Conservation (phyloP, 78 protist genomes). For the Dictyostelium discoideum region dicty_2.7 NC_007089.4:3994501-3995000, state of each 20-base stretch:
- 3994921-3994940: conserved; percentile 55
- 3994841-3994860: conserved; percentile 73
- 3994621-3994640: conserved; percentile 63
- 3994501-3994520: neutral
- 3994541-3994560: neutral
- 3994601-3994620: conserved; percentile 9
- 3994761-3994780: conserved; percentile 28
- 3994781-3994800: conserved; percentile 34
- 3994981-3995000: conserved; percentile 68
- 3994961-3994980: conserved; percentile 35
- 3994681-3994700: conserved; percentile 44
- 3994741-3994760: conserved; percentile 42
- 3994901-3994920: conserved; percentile 46
- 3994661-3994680: conserved; percentile 15
- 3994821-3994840: conserved; percentile 60
- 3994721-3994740: conserved; percentile 32
- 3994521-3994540: neutral
- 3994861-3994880: conserved; percentile 39
- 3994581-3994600: conserved; percentile 24
- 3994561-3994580: neutral
- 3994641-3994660: conserved; percentile 27
- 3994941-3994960: conserved; percentile 49
- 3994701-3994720: conserved; percentile 49
- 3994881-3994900: conserved; percentile 31
- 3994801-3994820: conserved; percentile 15